phyloP scores from a whole-genome alignment of 2,329 filamentous ascomycete species.

The Beauveria varroae region DNA sequence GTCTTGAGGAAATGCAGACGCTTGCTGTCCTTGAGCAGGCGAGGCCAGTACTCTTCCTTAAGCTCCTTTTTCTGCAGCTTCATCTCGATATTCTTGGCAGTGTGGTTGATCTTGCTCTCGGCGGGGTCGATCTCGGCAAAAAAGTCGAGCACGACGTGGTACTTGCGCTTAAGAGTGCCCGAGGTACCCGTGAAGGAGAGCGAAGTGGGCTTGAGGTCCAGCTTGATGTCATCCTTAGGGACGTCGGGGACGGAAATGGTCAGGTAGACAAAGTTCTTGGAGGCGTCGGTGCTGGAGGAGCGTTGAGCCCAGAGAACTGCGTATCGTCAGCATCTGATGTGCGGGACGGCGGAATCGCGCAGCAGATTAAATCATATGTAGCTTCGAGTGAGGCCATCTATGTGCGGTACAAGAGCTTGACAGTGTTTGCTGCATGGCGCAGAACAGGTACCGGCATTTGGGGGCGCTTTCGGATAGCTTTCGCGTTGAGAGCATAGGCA shows the following conservation, averaged over 20 bases:
- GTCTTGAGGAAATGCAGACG: conserved; percentile 97
- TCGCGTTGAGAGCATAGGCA: neutral
- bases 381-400: neutral
- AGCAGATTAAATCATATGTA: neutral
- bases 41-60: conserved; percentile 90
- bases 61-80: conserved; percentile 96
- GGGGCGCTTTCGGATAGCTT: neutral
- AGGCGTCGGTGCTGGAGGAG: conserved; percentile 68
- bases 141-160: conserved; percentile 80
- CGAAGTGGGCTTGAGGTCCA: conserved; percentile 71
- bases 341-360: neutral
- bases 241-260: conserved; percentile 88
- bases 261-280: conserved; percentile 92
- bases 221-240: conserved; percentile 63
- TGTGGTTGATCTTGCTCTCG: conserved; percentile 83
- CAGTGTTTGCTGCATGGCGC: neutral
- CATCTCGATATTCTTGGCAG: conserved; percentile 77
- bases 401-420: neutral
- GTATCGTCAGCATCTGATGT: neutral
- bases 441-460: neutral
- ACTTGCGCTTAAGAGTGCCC: conserved; percentile 76
- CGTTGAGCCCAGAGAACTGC: conserved; percentile 97
- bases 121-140: conserved; percentile 83
- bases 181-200: conserved; percentile 80
- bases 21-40: conserved; percentile 82